Evolutionary conservation across 345 rosid species (phyloP), one percentile per base, ranked within the genome.

Genomic region (Citrus hindsii): DNA sequence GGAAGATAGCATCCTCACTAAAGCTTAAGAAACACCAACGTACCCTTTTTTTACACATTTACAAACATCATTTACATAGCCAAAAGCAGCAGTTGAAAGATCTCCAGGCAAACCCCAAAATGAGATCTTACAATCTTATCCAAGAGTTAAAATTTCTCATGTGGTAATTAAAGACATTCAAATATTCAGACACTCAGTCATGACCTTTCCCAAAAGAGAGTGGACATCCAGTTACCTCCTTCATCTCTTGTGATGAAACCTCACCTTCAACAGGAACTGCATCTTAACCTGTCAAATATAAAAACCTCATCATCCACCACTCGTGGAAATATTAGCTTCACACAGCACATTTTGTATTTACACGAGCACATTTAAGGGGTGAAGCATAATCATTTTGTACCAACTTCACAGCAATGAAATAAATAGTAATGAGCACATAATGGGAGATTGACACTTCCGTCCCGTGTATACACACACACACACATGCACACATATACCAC

Each of bases 201-300:
- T 42, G 74, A 30, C 69, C 24, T 67, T 77, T 30, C 80, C 71
- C 10, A 40, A 40, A 55, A 16, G 42, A 37, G 37, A 13, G 53
- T 55, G 16, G 67, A 62, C 67, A 38, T 61, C 56, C 59, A 64
- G 71, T 25, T 16, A 59, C 51, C 55, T 28, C 66, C 80, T 76
- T 87, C 88, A 87, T 86, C 88, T 79, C 92, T 90, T 92, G 87
- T 96, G 93, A 83, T 89, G 87, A 83, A 89, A 91, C 84, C 90
- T 84, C 79, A 91, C 90, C 89, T 87, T 91, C 90, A 89, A 74
- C 84, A 89, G 72, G 80, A 83, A 91, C 86, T 87, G 91, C 95
- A 91, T 84, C 88, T 94, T 96, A 76, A 92, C 93, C 97, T 92
- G 89, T 73, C 74, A 81, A 80, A 77, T 35, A 76, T 21, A 75